A percentile compares a stretch with the other conserved stretches of the same genome.
phyloP scores from a whole-genome alignment of 2,329 filamentous ascomycete genomes.

The Cladobotryum protrusum region DNA sequence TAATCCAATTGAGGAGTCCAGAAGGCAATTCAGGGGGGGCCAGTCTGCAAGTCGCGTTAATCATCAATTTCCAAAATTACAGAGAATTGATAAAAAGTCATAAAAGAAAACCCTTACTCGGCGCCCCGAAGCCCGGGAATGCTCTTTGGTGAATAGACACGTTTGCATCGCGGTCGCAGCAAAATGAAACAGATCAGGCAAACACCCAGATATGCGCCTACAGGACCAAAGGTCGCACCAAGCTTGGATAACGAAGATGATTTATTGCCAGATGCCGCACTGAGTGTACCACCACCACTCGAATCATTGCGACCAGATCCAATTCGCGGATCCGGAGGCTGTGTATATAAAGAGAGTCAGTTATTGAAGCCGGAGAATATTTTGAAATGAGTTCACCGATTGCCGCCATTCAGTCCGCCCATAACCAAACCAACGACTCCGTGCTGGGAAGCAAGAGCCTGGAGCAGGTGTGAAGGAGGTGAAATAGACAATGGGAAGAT shows the following conservation, averaged over 20 bases:
- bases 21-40: constrained; percentile 53
- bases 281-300: constrained; percentile 28
- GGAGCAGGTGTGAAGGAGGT: neutral
- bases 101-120: constrained; percentile 24
- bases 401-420: neutral
- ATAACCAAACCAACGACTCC: too few species aligned
- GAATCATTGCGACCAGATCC: constrained; percentile 31
- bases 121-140: constrained; percentile 42
- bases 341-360: neutral
- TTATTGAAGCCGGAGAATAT: neutral
- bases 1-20: constrained; percentile 63
- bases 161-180: constrained; percentile 40
- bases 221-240: constrained; percentile 48
- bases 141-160: constrained; percentile 51
- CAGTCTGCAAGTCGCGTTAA: constrained; percentile 33
- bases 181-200: constrained; percentile 46
- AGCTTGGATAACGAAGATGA: constrained; percentile 31
- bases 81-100: neutral
- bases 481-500: neutral
- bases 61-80: neutral
- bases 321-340: constrained; percentile 25
- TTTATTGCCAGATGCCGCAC: constrained; percentile 26
- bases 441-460: too few species aligned
- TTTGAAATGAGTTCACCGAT: neutral
- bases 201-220: constrained; percentile 43